A percentile compares a stretch with the other conserved stretches of the same genome.
Evolutionary conservation across 2,329 filamentous ascomycete species (phyloP).

Genomic region (Pseudogymnoascus sp.): DNA sequence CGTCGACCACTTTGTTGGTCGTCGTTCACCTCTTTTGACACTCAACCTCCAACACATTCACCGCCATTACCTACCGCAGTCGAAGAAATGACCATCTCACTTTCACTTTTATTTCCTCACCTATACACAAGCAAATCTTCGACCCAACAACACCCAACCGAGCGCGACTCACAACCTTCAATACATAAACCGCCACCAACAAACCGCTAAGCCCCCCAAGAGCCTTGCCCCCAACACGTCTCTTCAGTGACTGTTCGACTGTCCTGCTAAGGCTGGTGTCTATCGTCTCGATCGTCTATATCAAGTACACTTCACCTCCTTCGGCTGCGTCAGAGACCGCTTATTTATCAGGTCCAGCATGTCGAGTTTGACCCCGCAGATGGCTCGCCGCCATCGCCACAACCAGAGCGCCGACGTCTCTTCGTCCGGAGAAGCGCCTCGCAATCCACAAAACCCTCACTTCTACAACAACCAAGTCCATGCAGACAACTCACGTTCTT

Average conservation of each 20-base stretch:
- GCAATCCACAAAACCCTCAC: conserved; percentile 36
- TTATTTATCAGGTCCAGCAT: conserved; percentile 44
- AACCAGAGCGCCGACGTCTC: conserved; percentile 21
- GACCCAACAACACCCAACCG: conserved; percentile 3
- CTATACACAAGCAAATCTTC: conserved; percentile 10
- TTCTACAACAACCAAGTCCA: conserved; percentile 33
- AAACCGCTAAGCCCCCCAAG: conserved; percentile 7
- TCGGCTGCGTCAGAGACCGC: conserved; percentile 30
- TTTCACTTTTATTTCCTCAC: conserved; percentile 3
- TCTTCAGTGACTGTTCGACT: conserved; percentile 17
- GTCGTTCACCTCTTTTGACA: background rate
- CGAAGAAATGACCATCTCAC: conserved; percentile 9
- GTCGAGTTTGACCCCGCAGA: conserved; percentile 35
- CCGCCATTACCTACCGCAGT: conserved; percentile 3
- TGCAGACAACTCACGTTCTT: conserved; percentile 27
- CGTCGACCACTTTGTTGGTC: conserved; percentile 3
- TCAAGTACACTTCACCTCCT: conserved; percentile 19
- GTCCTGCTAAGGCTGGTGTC: background rate
- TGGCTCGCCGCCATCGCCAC: conserved; percentile 29
- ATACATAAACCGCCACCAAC: conserved; percentile 9
- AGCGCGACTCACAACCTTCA: background rate
- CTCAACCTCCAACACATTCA: conserved; percentile 4
- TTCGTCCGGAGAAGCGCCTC: conserved; percentile 19
- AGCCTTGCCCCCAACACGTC: conserved; percentile 15
- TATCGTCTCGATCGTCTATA: background rate